Evolutionary conservation across 2,329 filamentous ascomycete species (phyloP), one percentile per base, ranked within the genome.

Genomic region (Ustulina deusta): DNA sequence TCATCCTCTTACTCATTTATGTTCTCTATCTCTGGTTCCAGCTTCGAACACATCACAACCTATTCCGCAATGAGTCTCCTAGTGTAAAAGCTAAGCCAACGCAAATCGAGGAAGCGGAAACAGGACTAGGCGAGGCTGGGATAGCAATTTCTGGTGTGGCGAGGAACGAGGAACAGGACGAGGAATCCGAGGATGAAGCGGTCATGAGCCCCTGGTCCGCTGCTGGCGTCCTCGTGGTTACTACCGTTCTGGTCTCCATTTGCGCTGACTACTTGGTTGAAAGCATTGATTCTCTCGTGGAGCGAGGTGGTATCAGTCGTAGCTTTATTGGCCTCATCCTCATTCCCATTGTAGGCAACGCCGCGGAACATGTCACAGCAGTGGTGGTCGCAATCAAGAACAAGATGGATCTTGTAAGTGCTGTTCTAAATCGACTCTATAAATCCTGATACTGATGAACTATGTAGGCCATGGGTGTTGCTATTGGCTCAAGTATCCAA

Each of bases 301-400:
- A 88, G 72, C 88, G 84, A 49, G 88, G 89, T 1, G 86, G 89
- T 68, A 91, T 94, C 77, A 93, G 90, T 82, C 92, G 92, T 80
- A 93, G 90, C 1, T 94, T 94, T 73, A 93, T 94, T 73, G 92
- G 92, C 83, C 82, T 94, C 56, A 92, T 94, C 57, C 82, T 94
- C 22, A 91, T 94, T 56, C 91, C 91, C 2, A 93, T 94, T 71
- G 91, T 94, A 36, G 91, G 91, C 49, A 94, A 94, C 74, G 91
- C 91, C 1, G 91, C 91, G 2, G 91, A 94, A 78, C 92, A 94
- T 75, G 92, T 94, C 44, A 94, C 92, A 0, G 92, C 92, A 20
- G 90, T 93, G 20, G 90, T 94, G 34, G 92, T 94, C 29, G 91
- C 92, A 0, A 84, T 90, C 70, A 91, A 93, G 79, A 87, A 94